Base-by-base conservation (phyloP, 2,329 filamentous ascomycete species). In the Purpureocillium lavendulum region DNA sequence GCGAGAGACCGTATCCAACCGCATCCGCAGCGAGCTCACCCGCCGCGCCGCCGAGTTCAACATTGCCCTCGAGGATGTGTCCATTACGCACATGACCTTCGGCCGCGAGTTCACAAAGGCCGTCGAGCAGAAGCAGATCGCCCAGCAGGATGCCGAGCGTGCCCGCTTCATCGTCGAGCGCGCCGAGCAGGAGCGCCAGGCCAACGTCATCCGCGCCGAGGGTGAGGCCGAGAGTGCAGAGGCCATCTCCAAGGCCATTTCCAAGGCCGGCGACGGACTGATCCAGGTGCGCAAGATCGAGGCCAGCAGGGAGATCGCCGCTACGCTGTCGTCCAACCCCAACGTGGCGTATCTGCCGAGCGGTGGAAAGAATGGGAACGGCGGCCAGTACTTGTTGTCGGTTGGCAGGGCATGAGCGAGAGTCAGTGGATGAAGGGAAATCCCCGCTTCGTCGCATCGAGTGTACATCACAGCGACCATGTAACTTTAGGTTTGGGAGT, bases 81-180 rank as follows among this genome's bases (percentile, higher is more conserved):
- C 87, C 59, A 98, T 98, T 66, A 98, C 92, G 45, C 92, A 98
- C 76, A 98, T 98, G 92, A 98, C 92, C 39, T 98, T 98, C 62
- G 92, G 92, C 53, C 90, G 90, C 66, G 92, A 98, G 68, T 98
- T 98, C 75, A 98, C 92, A 45, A 86, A 87, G 66, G 92, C 92
- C 49, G 92, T 98, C 56, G 92, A 98, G 72, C 92, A 98, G 79
- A 98, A 98, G 81, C 92, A 98, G 75, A 98, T 98, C 64, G 92
- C 92, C 40, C 92, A 98, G 71, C 92, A 98, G 69, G 92, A 98
- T 60, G 92, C 92, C 48, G 92, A 98, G 75, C 80, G 92, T 49
- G 92, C 92, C 36, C 80, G 92, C 50, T 98, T 98, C 73, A 94
- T 98, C 53, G 92, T 98, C 62, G 92, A 98, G 77, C 87, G 87